Evolutionary conservation across 257 asterid species (phyloP), one percentile per base, ranked within the genome.

Genomic region (Ajuga chamaepitys): DNA sequence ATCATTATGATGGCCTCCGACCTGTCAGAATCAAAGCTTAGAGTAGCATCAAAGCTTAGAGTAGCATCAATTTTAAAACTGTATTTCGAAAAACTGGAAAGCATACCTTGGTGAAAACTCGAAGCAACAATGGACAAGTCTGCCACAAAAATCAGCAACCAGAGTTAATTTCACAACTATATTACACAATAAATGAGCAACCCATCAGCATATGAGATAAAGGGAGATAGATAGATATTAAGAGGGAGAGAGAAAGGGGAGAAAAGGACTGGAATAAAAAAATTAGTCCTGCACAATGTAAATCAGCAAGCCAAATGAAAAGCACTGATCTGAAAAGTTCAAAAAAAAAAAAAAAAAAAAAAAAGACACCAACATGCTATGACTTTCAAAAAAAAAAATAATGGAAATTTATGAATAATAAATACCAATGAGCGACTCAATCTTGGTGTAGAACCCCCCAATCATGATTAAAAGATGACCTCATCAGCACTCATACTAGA

Each of bases 41-140:
- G 11, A 62, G 21, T 22, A 40, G 26, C 46, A 53, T 56, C 46
- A 18, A 40, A 24, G 55, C 40, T 54, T n/a, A 58, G 47, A 20
- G 56, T 35, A 46, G n/a, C 25, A 53, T 16, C 25, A 55, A 42
- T 17, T 7, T 57, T 28, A 4, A 13, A 16, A 30, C 44, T 51
- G 35, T 4, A n/a, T 7, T 48, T 20, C 17, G 0, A 17, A 46
- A 12, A 66, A 42, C 21, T 32, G 45, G 7, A 67, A 51, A 21
- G 58, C 83, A 62, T 81, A 88, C 95, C 95, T 91, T 86, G 61
- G 96, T 88, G 80, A 88, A 91, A 64, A 91, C 96, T 53, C 97
- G 91, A 58, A 91, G 95, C 78, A 84, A 62, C 72, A 90, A 71
- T 0, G 95, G 97, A 62, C 97, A 87, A 48, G 86, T 85, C 97